phyloP scores from a whole-genome alignment of 2,329 filamentous ascomycete species.

The Arthrobotrys entomopaga region DNA sequence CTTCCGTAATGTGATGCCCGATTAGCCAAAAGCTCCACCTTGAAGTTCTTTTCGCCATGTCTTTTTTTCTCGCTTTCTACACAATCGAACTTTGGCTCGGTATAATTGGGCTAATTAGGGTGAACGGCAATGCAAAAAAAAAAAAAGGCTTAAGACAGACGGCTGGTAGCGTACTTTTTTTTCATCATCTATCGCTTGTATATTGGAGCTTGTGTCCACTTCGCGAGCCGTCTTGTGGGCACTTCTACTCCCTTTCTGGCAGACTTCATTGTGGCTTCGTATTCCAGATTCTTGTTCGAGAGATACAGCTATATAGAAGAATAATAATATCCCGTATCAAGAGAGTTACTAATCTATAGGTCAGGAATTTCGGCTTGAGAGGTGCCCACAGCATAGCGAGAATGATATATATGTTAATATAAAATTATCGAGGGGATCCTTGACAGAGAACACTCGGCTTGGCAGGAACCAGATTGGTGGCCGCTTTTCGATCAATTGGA shows the following conservation, averaged over 20 bases:
- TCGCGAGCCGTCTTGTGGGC: slow-evolving; percentile 9
- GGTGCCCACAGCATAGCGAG: not conserved
- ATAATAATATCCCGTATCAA: slow-evolving; percentile 41
- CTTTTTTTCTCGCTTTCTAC: slow-evolving; percentile 20
- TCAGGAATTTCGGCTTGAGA: slow-evolving; percentile 33
- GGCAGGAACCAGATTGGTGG: slow-evolving; percentile 34
- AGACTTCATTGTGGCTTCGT: no score
- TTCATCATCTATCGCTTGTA: not conserved
- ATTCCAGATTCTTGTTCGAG: no score
- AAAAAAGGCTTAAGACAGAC: slow-evolving; percentile 1
- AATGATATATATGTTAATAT: slow-evolving; percentile 40
- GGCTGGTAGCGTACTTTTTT: slow-evolving; percentile 7
- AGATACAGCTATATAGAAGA: slow-evolving; percentile 18
- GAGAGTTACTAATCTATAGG: slow-evolving; percentile 33
- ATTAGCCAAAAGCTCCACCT: slow-evolving; percentile 43
- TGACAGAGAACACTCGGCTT: slow-evolving; percentile 27
- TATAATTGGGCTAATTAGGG: slow-evolving; percentile 48
- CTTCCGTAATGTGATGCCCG: not conserved
- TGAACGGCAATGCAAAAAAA: slow-evolving; percentile 24
- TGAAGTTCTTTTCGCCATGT: slow-evolving; percentile 19
- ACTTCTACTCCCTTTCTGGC: no score
- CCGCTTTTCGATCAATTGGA: slow-evolving; percentile 33
- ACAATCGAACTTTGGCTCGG: slow-evolving; percentile 43
- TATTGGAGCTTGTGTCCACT: not conserved
- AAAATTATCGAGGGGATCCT: slow-evolving; percentile 41